Base-by-base conservation (phyloP, 805 yeast species). In the Wickerhamiella allomyrinae region DNA sequence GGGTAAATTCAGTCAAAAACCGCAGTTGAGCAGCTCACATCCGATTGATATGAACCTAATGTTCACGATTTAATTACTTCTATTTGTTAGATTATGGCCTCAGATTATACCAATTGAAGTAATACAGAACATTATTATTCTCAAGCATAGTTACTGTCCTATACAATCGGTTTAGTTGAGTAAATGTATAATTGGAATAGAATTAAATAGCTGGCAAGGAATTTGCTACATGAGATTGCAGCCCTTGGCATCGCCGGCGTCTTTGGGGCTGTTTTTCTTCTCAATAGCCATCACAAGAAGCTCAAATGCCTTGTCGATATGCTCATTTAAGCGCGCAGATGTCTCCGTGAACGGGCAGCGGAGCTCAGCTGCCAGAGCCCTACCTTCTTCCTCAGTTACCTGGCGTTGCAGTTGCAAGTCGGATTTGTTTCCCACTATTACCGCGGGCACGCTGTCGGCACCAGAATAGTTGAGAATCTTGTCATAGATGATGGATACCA, bases 301-400 rank as follows among this genome's bases (percentile, higher is more conserved):
- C 48, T 78, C 76, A 57, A 83, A 82, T 13, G 79, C 75, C 49
- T 65, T 56, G 44, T 57, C 60, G 24, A 84, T 83, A 55, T 84
- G 82, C 57, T 73, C 76, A 54, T 83, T 75, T 46, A 79, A 74
- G 53, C 86, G 78, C 14, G 94, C 94, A 34, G 83, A 74, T 8
- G 93, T 81, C 63, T 84, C 94, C 54, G 84, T 70, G 59, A 81
- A 85, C 15, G 81, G 83, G 51, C 81, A 73, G 41, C 68, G 66
- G 55, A 83, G 73, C 49, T 73, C 70, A 43, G 70, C 68, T 23
- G 94, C 94, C 45, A 84, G 65, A 37, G 62, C 63, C 41, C 60
- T 52, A 21, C 77, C 83, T 57, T 80, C 87, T 17, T 66, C 72
- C 34, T 62, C 66, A 11, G 74, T 63, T 29, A 60, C 61, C 54